Percentiles rank a stretch among this genome's conserved stretches.
These are phyloP conservation scores for Acrodontium crateriforme DNA, from an alignment of 2,329 filamentous ascomycete species.

Conservation along the genomic window DNA sequence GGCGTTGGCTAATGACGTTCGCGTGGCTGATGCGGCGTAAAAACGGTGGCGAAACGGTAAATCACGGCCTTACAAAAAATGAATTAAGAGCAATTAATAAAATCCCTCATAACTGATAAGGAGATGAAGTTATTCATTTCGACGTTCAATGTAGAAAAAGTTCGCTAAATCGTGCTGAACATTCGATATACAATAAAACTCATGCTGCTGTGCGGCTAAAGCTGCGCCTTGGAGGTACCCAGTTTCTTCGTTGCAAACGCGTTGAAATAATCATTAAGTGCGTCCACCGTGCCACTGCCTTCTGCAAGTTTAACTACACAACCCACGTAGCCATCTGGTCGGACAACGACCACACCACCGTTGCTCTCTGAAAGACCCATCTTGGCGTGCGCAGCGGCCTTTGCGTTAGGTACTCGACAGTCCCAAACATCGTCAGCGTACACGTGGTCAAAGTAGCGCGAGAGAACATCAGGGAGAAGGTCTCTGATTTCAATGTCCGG, in stretches of 20 bases:
- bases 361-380: slow-evolving; percentile 62
- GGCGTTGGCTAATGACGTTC: too few species aligned
- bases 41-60: too few species aligned
- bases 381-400: slow-evolving; percentile 70
- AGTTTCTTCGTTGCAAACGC: slow-evolving; percentile 34
- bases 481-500: slow-evolving; percentile 57
- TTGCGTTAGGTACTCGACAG: slow-evolving; percentile 51
- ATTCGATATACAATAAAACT: too few species aligned
- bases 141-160: too few species aligned
- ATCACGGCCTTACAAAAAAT: too few species aligned
- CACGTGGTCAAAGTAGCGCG: slow-evolving; percentile 65
- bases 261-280: slow-evolving; percentile 68
- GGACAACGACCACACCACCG: slow-evolving; percentile 69
- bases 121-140: too few species aligned
- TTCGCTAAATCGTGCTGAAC: too few species aligned
- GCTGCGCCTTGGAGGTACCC: not conserved
- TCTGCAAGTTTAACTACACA: slow-evolving; percentile 60
- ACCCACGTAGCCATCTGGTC: slow-evolving; percentile 79
- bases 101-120: too few species aligned
- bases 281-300: slow-evolving; percentile 66
- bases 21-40: too few species aligned
- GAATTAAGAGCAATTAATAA: too few species aligned
- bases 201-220: not conserved
- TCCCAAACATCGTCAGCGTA: slow-evolving; percentile 79
- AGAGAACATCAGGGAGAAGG: slow-evolving; percentile 56